Base-by-base conservation (phyloP, 805 yeast genomes). In the Candida berthetii region DNA sequence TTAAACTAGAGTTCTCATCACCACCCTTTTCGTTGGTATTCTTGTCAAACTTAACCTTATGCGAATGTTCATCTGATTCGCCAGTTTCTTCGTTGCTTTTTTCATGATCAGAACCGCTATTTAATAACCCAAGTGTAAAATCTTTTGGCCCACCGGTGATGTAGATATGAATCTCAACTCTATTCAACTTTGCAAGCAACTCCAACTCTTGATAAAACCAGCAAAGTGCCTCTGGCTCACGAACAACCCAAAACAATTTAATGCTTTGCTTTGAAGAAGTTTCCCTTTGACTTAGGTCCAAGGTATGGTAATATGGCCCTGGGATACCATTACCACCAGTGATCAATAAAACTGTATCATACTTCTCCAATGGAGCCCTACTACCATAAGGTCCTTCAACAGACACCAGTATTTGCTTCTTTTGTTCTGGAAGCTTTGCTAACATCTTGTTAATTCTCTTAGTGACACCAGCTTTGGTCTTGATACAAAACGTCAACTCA, bases 351-450 rank as follows among this genome's bases (percentile, higher is more conserved):
- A 62, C 65, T 40, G 57, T 58, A 40, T 59, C 61, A 55, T 58
- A 67, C 36, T 56, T 58, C 40, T 55, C 49, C 42, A 65, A 61
- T 15, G 70, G 70, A 6, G 65, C 51, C 16, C 53, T 50, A 9
- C 58, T 57, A 3, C 85, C 85, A 47, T 79, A 80, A 3, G 83
- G 80, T 0, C 85, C 85, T 50, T 79, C 85, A 13, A 76, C 55
- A 36, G 68, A 59, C 15, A 73, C 66, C 13, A 27, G 29, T 13
- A 18, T 42, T 41, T 19, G 61, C 62, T 36, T 54, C 33, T 34
- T 56, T 43, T 43, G 63, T 34, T 46, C 66, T 35, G 52, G 64
- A 45, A 42, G 49, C 19, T 46, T 56, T 18, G 52, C 29, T 15
- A 72, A 44, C 37, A 58, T 54, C 14, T 57, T 51, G 31, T 65